Percentiles rank a stretch among this genome's conserved stretches.
Evolutionary conservation across 768 basidiomycete species (phyloP).

Genomic region (Leccinum subtestaceum): DNA sequence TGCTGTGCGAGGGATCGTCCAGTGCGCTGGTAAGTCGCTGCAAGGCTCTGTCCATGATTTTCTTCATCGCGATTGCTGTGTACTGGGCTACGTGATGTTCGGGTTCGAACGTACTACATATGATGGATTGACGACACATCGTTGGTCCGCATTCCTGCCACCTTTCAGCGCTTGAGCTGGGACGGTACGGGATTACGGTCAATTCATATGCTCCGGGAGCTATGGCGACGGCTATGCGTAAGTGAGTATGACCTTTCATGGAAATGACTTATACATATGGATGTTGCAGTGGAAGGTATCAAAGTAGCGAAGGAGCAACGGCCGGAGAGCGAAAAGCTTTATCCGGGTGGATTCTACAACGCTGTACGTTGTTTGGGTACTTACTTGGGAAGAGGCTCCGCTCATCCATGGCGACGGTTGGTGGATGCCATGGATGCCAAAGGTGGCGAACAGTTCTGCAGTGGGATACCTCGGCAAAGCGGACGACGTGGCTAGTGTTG

Average conservation of each 20-base stretch:
- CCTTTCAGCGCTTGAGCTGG: slow-evolving; percentile 26
- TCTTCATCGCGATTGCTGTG: not conserved
- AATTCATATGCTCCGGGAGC: slow-evolving; percentile 31
- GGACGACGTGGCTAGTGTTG: slow-evolving; percentile 25
- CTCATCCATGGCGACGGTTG: not conserved
- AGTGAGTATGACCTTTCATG: slow-evolving; percentile 3
- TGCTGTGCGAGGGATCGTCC: slow-evolving; percentile 8
- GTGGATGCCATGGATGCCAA: not conserved
- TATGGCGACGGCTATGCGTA: slow-evolving; percentile 27
- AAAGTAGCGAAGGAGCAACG: not conserved
- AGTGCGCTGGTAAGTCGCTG: slow-evolving; percentile 17
- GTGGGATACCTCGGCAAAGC: slow-evolving; percentile 13
- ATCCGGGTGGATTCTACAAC: not conserved
- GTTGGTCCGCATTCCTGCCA: slow-evolving; percentile 11
- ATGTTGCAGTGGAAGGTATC: slow-evolving; percentile 1
- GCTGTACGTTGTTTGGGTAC: not conserved
- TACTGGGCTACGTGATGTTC: slow-evolving; percentile 1
- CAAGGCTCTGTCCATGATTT: not conserved
- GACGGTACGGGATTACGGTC: slow-evolving; percentile 24
- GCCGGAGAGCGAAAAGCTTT: not conserved
- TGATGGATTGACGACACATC: slow-evolving; percentile 5
- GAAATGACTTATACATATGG: not conserved
- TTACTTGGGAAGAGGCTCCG: not conserved
- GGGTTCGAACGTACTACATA: not conserved
- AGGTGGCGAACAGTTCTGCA: slow-evolving; percentile 1